phyloP scores from a whole-genome alignment of 1,284 basidiomycete genomes.

The Ganoderma sp. region DNA sequence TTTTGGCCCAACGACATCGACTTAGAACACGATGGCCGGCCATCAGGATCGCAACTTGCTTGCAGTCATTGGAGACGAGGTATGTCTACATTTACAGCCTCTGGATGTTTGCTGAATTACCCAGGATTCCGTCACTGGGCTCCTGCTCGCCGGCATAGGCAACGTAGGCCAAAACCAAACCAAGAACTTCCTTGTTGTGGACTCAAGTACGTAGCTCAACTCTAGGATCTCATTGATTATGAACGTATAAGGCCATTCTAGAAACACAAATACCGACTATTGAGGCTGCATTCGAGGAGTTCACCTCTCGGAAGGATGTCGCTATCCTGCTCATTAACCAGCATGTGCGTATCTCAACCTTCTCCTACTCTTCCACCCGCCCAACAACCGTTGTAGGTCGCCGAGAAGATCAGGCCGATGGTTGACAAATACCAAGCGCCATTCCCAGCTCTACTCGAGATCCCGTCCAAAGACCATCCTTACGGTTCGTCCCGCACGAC shows the following conservation, averaged over 20 bases:
- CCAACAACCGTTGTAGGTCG: constrained; percentile 61
- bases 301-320: constrained; percentile 90
- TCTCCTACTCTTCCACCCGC: not conserved
- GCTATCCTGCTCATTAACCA: constrained; percentile 97
- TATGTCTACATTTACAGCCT: constrained; percentile 39
- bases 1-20: constrained; percentile 7
- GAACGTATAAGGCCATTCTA: constrained; percentile 41
- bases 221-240: not conserved
- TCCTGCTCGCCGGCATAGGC: constrained; percentile 91
- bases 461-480: constrained; percentile 94
- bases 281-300: constrained; percentile 90
- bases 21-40: constrained; percentile 42
- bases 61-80: constrained; percentile 96
- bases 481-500: constrained; percentile 62
- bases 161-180: constrained; percentile 87
- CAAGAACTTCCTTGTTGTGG: constrained; percentile 96
- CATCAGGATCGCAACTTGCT: constrained; percentile 86
- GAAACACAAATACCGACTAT: constrained; percentile 90
- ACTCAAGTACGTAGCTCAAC: constrained; percentile 68
- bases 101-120: constrained; percentile 9
- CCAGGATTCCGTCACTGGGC: constrained; percentile 94
- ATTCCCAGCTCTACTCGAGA: constrained; percentile 97
- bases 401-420: constrained; percentile 94
- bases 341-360: constrained; percentile 66
- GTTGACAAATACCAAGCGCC: constrained; percentile 96